These are phyloP conservation scores for Gautieria morchelliformis DNA, from an alignment of 768 basidiomycete species.

Conservation along the genomic window DNA sequence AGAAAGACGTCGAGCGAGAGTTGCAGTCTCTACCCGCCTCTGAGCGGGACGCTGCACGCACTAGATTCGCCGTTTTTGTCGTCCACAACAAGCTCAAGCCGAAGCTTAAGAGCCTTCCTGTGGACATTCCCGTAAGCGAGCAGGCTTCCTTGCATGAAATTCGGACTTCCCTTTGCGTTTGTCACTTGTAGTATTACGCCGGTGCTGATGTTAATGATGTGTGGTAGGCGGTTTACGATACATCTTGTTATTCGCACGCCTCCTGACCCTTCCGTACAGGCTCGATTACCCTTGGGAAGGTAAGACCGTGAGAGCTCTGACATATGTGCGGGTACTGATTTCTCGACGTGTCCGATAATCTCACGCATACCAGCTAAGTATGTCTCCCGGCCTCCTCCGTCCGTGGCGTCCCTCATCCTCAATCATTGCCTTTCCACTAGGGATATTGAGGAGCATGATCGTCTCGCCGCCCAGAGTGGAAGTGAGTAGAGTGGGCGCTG, in stretches of 20 bases:
- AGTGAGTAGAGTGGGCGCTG: not conserved
- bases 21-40: constrained; percentile 54
- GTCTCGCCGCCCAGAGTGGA: constrained; percentile 41
- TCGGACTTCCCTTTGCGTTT: not conserved
- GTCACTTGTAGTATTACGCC: constrained; percentile 54
- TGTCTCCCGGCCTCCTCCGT: not conserved
- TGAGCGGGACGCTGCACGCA: constrained; percentile 64
- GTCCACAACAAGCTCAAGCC: constrained; percentile 89
- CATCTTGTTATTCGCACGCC: not conserved
- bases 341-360: not conserved
- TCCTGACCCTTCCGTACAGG: constrained; percentile 31
- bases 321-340: not conserved
- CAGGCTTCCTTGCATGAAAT: not conserved
- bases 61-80: constrained; percentile 88
- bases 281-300: constrained; percentile 83
- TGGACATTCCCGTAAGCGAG: constrained; percentile 46
- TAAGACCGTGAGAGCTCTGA: constrained; percentile 33
- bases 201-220: constrained; percentile 67
- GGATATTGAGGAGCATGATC: constrained; percentile 70
- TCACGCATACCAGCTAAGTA: constrained; percentile 3
- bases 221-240: constrained; percentile 41
- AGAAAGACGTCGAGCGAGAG: constrained; percentile 77
- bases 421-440: constrained; percentile 25
- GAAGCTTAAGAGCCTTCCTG: constrained; percentile 70
- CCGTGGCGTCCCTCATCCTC: not conserved